Conservation (phyloP, 805 yeast species). For the Monosporozyma servazzii region DNA sequence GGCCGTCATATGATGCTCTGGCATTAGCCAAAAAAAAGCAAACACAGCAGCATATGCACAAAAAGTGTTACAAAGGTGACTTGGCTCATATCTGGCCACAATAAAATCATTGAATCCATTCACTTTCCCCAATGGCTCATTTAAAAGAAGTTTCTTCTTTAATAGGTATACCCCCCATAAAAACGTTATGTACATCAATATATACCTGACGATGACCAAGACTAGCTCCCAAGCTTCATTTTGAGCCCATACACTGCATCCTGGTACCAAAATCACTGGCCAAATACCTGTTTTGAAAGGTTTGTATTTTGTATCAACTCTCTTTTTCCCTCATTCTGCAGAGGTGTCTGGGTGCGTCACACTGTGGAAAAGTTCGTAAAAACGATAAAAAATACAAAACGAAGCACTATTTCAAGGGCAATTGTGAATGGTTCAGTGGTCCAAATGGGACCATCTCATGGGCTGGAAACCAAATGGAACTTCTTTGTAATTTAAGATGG, state of each 20-base stretch:
- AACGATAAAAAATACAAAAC: constrained; percentile 1
- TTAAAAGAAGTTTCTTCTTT: neutral
- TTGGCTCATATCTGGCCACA: neutral
- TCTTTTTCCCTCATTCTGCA: neutral
- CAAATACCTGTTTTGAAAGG: neutral
- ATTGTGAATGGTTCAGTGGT: neutral
- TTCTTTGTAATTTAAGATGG: too few relatives aligned
- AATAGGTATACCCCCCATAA: neutral
- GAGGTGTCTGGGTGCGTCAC: constrained; percentile 1
- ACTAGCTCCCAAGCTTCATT: neutral
- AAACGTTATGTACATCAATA: neutral
- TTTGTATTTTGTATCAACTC: constrained; percentile 1
- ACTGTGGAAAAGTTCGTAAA: too few relatives aligned
- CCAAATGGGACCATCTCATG: neutral
- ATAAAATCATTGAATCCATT: neutral
- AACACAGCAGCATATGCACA: neutral
- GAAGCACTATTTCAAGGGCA: neutral
- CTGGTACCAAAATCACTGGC: neutral
- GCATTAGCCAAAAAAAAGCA: neutral
- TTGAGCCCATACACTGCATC: neutral
- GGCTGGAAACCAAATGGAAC: neutral
- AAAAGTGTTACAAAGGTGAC: neutral
- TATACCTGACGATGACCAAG: neutral
- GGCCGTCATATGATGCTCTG: neutral
- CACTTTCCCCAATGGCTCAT: neutral